Evolutionary conservation across 495 filamentous ascomycete species (phyloP).

Genomic region (Parathielavia appendiculata): DNA sequence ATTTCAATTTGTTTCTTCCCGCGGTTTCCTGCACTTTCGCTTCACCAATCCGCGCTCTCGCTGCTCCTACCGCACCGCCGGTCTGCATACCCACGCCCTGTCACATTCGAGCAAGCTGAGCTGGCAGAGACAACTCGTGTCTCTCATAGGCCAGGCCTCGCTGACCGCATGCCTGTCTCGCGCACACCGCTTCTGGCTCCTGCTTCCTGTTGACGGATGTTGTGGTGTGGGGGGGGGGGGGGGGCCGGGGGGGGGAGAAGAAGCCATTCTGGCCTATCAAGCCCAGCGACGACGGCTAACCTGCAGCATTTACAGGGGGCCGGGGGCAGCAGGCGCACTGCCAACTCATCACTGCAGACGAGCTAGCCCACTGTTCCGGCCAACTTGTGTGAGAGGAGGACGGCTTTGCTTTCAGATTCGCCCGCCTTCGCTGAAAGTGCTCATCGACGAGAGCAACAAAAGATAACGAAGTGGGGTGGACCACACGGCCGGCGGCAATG

Average conservation of each 20-base stretch:
- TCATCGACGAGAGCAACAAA: background rate
- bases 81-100: slow-evolving; percentile 26
- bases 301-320: slow-evolving; percentile 30
- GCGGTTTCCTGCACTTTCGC: slow-evolving; percentile 4
- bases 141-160: slow-evolving; percentile 26
- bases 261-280: slow-evolving; percentile 32
- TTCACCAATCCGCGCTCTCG: slow-evolving; percentile 10
- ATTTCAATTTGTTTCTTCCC: slow-evolving; percentile 12
- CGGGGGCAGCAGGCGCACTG: slow-evolving; percentile 29
- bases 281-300: slow-evolving; percentile 21
- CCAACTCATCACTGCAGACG: slow-evolving; percentile 39
- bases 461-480: background rate
- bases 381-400: slow-evolving; percentile 11
- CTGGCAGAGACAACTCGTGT: slow-evolving; percentile 29
- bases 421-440: slow-evolving; percentile 17
- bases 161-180: slow-evolving; percentile 15
- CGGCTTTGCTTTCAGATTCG: slow-evolving; percentile 16
- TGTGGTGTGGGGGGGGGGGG: too few species aligned
- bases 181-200: slow-evolving; percentile 25
- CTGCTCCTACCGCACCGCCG: background rate
- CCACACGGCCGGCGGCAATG: background rate
- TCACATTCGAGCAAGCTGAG: slow-evolving; percentile 32
- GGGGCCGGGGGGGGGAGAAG: slow-evolving; percentile 25
- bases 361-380: slow-evolving; percentile 26
- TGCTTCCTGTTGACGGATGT: slow-evolving; percentile 20